Base-by-base conservation (phyloP, 495 filamentous ascomycete genomes). In the Opeltia flavorubescens region DNA sequence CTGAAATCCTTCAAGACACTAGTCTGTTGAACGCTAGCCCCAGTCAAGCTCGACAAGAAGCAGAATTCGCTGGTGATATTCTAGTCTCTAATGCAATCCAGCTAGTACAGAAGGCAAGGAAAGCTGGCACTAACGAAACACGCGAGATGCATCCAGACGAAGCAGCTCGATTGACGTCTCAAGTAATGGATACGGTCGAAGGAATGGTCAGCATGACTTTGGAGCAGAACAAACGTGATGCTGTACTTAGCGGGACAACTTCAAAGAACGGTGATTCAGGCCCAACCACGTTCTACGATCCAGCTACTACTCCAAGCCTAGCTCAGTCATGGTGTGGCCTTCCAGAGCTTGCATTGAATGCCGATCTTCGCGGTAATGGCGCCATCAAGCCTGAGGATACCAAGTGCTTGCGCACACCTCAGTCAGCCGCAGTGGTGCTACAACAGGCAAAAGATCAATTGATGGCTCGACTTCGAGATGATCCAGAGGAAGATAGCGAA, bases 371-470 rank as follows among this genome's bases (percentile, higher is more conserved):
- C 11, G 39, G 36, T 11, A 38, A 24, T 5, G 53, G 56, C 8
- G 59, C 70, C 1, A 65, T 60, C 17, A 64, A 67, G 2, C 69
- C 73, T 30, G 72, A 76, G 49, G 72, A 63, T 4, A 65, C 59
- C 49, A 69, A 71, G 60, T 64, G 70, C 5, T 25, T 41, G 25
- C 68, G 70, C n/a, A 70, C 68, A 23, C 63, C 70, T n/a, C 65
- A 72, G 38, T 74, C 71, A 9, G 73, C 72, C 9, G 71, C 70
- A 12, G 64, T 69, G 33, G 74, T 68, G 2, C 58, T 77, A 27
- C 69, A 74, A 52, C 66, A 67, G 44, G 72, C 73, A 11, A 77
- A 77, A 48, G 68, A 76, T 59, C 65, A 83, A 64, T 52, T 82
- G 33, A 74, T 76, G 71, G 68, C 69, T 34, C 65, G 73, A 15